Evolutionary conservation across 768 basidiomycete species (phyloP).

Genomic region (Lyophyllum semitale): DNA sequence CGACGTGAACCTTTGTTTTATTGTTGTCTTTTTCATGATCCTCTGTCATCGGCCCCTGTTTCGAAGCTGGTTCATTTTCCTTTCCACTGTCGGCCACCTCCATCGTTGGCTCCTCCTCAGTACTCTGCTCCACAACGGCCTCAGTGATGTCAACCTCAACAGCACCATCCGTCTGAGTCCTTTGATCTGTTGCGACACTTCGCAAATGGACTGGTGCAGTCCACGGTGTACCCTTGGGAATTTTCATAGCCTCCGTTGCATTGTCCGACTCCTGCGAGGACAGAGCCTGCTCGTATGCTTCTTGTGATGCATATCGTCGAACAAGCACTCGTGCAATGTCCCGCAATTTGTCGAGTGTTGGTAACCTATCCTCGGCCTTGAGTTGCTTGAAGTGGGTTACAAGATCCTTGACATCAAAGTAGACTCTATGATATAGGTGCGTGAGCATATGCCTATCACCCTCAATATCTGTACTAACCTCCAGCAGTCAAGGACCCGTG

Average conservation of each 20-base stretch:
- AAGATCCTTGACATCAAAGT: not conserved
- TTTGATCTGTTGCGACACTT: no score
- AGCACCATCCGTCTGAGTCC: no score
- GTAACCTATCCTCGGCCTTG: not conserved
- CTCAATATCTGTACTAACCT: not conserved
- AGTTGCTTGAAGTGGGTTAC: not conserved
- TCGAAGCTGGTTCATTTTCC: no score
- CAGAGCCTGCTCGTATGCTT: conserved; percentile 11
- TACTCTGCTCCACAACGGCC: no score
- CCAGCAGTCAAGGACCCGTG: conserved; percentile 16
- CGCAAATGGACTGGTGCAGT: not conserved
- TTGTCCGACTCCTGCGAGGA: conserved; percentile 3
- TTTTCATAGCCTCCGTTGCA: conserved; percentile 6
- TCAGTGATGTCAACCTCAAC: no score
- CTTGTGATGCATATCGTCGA: conserved; percentile 8
- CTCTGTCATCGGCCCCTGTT: no score
- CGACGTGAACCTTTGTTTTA: conserved; percentile 7
- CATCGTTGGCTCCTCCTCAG: no score
- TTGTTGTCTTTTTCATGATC: not conserved
- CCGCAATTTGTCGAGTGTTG: not conserved
- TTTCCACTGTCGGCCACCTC: no score
- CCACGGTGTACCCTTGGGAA: not conserved
- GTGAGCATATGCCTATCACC: no score
- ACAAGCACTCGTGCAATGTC: not conserved
- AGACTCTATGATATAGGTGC: not conserved